Evolutionary conservation across 2,329 filamentous ascomycete genomes (phyloP).

Genomic region (Cercospora citrullina): DNA sequence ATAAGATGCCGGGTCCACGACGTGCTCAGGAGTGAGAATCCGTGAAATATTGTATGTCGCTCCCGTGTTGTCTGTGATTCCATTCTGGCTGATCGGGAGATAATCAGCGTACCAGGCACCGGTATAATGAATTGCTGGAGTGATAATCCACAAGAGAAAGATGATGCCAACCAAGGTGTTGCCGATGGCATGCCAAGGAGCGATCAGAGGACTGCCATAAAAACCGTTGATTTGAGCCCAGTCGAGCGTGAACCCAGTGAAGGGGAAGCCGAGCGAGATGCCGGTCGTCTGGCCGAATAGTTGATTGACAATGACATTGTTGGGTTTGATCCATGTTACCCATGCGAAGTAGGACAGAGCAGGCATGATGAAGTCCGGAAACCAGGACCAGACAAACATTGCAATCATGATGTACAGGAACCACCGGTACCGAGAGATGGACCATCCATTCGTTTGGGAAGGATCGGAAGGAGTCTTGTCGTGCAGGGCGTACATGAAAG

Average conservation of each 20-base stretch:
- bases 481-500: slow-evolving; percentile 60
- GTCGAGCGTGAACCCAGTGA: slow-evolving; percentile 80
- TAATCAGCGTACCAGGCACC: slow-evolving; percentile 80
- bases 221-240: slow-evolving; percentile 81
- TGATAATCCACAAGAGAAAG: slow-evolving; percentile 30
- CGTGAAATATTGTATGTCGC: slow-evolving; percentile 78
- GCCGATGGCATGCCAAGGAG: slow-evolving; percentile 40
- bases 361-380: slow-evolving; percentile 75
- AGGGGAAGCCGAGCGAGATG: slow-evolving; percentile 31
- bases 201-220: slow-evolving; percentile 66
- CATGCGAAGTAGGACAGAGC: slow-evolving; percentile 87
- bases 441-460: slow-evolving; percentile 69
- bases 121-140: slow-evolving; percentile 54
- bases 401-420: slow-evolving; percentile 72
- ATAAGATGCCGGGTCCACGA: slow-evolving; percentile 76
- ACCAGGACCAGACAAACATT: slow-evolving; percentile 78
- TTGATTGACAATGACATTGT: slow-evolving; percentile 67
- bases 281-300: slow-evolving; percentile 33
- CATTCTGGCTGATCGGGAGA: slow-evolving; percentile 80
- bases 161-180: slow-evolving; percentile 31
- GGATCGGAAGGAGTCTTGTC: slow-evolving; percentile 37
- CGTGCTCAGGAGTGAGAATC: slow-evolving; percentile 74
- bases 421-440: slow-evolving; percentile 77
- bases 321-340: slow-evolving; percentile 80
- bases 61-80: slow-evolving; percentile 84